phyloP scores from a whole-genome alignment of 768 basidiomycete species.

The Lanmaoa pseudosensibilis region DNA sequence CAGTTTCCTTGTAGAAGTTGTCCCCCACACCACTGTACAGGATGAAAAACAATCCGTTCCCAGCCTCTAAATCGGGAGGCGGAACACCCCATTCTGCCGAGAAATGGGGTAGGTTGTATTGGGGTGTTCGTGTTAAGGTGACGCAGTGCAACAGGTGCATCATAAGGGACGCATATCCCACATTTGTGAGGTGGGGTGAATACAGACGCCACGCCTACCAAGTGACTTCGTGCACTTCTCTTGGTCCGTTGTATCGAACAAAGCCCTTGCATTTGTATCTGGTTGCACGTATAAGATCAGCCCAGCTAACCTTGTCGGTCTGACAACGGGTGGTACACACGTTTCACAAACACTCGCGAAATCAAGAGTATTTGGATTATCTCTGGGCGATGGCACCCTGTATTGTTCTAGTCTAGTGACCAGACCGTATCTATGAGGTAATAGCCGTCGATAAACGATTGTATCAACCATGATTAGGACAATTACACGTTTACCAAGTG shows the following conservation, averaged over 20 bases:
- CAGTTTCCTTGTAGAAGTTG: slow-evolving; percentile 44
- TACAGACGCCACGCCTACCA: slow-evolving; percentile 57
- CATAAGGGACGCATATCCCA: slow-evolving; percentile 56
- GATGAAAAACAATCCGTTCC: slow-evolving; percentile 44
- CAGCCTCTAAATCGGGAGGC: slow-evolving; percentile 37
- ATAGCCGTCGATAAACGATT: too few relatives aligned
- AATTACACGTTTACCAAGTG: slow-evolving; percentile 42
- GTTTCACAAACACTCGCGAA: slow-evolving; percentile 5
- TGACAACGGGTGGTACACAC: background rate
- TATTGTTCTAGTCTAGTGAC: too few relatives aligned
- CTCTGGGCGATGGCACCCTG: slow-evolving; percentile 57
- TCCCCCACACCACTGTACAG: slow-evolving; percentile 48
- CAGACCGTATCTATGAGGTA: too few relatives aligned
- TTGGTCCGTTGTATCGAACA: slow-evolving; percentile 23
- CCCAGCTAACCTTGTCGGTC: background rate
- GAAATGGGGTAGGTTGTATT: slow-evolving; percentile 32
- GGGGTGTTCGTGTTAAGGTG: slow-evolving; percentile 34
- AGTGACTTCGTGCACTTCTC: slow-evolving; percentile 32
- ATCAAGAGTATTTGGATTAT: slow-evolving; percentile 38
- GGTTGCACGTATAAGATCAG: background rate
- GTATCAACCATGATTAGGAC: background rate
- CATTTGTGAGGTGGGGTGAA: slow-evolving; percentile 51
- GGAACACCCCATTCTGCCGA: slow-evolving; percentile 43
- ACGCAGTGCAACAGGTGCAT: slow-evolving; percentile 64
- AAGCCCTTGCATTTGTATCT: slow-evolving; percentile 35